Base-by-base conservation (phyloP, 2,329 filamentous ascomycete species). In the Fusarium falciforme region DNA sequence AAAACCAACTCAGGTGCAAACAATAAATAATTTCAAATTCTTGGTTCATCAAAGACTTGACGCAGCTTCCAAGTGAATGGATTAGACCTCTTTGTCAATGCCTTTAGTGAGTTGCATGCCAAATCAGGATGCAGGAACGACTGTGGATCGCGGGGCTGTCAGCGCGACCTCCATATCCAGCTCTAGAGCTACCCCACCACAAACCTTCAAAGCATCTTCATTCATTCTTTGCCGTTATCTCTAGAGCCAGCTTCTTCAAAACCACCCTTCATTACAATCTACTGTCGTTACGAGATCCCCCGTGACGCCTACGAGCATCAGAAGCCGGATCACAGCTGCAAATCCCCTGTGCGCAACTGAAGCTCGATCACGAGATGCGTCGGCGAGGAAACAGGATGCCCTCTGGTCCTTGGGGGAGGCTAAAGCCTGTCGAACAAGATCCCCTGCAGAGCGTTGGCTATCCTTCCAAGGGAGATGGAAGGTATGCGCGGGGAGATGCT, bases 391-490 rank as follows among this genome's bases (percentile, higher is more conserved):
- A 74, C 52, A 81, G 79, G 58, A 72, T 76, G 17, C 72, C 80
- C 11, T 89, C 90, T 57, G 87, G 88, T 60, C 87, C 89, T 75
- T 94, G 92, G 91, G 90, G 89, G 68, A 88, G 93, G 72, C 85
- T 97, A 73, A 95, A 93, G 81, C 92, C 93, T 14, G 88, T 92
- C 69, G 90, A 92, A 52, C 85, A 91, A 66, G 95, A 98, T 81
- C 90, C 93, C 16, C 86, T 98, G 31, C 93, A 97, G 76, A 89
- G 87, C 69, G 93, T 97, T 75, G 95, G 96, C 2, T 88, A 98
- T 74, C 94, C 94, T 6, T 98, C 95, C 3, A 98, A 98, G 80
- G 96, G 96, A 61, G 96, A 98, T 82, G 93, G 88, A 57, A 92
- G 93, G 95, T 96, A 86, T 42, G 80, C 29, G 12, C 44, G 35